Evolutionary conservation across 75 land plant species (phyloP), one percentile per base, ranked within the genome.

Genomic region (Gnetum montanum): DNA sequence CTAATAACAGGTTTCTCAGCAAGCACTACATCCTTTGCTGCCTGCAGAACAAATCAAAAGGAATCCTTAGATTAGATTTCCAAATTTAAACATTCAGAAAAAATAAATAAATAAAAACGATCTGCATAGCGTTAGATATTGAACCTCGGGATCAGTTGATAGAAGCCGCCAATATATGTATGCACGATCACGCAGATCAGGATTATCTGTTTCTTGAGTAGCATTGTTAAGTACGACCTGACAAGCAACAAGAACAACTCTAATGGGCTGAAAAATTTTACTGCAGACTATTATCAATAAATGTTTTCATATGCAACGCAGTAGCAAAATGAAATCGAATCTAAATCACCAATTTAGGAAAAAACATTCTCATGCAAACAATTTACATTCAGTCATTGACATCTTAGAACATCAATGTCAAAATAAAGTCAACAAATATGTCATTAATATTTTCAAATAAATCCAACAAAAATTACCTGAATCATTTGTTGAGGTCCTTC

Each of bases 401-500:
- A n/a, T n/a, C n/a, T n/a, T n/a, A n/a, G n/a, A n/a, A n/a, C n/a
- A n/a, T n/a, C n/a, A n/a, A n/a, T n/a, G n/a, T n/a, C n/a, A n/a
- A n/a, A n/a, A n/a, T n/a, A n/a, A n/a, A n/a, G n/a, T n/a, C n/a
- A n/a, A n/a, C n/a, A n/a, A n/a, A n/a, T n/a, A n/a, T n/a, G n/a
- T n/a, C n/a, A n/a, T n/a, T n/a, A n/a, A n/a, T n/a, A n/a, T n/a
- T n/a, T n/a, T n/a, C n/a, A n/a, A n/a, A n/a, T n/a, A n/a, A n/a
- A n/a, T n/a, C n/a, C n/a, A n/a, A n/a, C n/a, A n/a, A n/a, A n/a
- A 49, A 27, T 2, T 23, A 86, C 99, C 99, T 95, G 99, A 57
- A 95, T 95, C 97, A 95, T 95, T 60, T 90, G 97, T 54, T 95
- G 99, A 34, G 99, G 99, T 16, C 91, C 97, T 65, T 95, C 99